Percentiles rank a stretch among this genome's conserved stretches.
These are phyloP conservation scores for Dalechampia spathulata DNA, from an alignment of 441 rosid species.

Conservation along the genomic window DNA sequence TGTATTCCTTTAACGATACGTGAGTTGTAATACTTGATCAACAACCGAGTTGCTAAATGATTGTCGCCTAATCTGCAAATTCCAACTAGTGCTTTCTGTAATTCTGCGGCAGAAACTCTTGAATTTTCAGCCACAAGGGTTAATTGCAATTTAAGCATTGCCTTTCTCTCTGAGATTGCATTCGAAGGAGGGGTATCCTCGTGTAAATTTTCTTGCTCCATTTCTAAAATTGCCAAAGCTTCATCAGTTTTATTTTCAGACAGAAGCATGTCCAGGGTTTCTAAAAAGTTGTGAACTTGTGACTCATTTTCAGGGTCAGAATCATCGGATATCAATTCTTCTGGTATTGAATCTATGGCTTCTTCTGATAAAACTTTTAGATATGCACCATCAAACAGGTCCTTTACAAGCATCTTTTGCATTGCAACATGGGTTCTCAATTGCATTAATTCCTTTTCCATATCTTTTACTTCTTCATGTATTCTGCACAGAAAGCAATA, in stretches of 20 bases:
- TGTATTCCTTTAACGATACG: conserved; percentile 34
- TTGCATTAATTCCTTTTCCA: conserved; percentile 37
- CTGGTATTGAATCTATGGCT: conserved; percentile 17
- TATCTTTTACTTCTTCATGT: conserved; percentile 39
- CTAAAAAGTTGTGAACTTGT: conserved; percentile 35
- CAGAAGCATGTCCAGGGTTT: conserved; percentile 37
- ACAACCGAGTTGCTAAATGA: conserved; percentile 38
- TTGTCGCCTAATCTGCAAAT: conserved; percentile 43
- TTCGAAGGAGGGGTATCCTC: conserved; percentile 18
- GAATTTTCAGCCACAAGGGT: conserved; percentile 40
- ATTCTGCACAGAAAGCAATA: conserved; percentile 24
- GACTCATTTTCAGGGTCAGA: conserved; percentile 18
- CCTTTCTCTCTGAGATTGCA: conserved; percentile 36
- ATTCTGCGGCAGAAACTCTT: conserved; percentile 46
- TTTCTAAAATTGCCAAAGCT: conserved; percentile 34
- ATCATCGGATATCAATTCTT: conserved; percentile 26
- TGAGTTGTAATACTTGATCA: conserved; percentile 45
- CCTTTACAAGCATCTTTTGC: conserved; percentile 40
- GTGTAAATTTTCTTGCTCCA: conserved; percentile 35
- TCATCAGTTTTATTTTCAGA: conserved; percentile 46
- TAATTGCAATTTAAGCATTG: conserved; percentile 29
- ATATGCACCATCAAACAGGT: conserved; percentile 30
- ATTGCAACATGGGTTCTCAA: conserved; percentile 38
- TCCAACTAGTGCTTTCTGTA: conserved; percentile 42
- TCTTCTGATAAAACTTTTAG: conserved; percentile 30